Conservation (phyloP, 352 stramenopile species). For the Phytophthora parvispora region DNA sequence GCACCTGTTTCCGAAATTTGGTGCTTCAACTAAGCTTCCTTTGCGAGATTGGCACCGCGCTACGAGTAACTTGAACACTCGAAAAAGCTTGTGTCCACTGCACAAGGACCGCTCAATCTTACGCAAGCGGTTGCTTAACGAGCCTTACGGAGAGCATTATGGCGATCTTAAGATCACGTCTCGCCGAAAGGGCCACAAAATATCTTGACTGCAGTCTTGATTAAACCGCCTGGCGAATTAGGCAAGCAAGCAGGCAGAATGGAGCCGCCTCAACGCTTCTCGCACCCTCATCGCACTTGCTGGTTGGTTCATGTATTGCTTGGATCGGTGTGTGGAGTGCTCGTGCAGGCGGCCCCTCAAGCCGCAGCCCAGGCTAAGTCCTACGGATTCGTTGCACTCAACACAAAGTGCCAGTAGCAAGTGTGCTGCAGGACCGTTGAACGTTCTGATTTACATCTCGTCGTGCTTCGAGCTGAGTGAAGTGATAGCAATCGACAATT, state of each 20-base stretch:
- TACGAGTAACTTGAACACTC: no score
- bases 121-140: no score
- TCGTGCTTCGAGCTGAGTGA: neutral
- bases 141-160: no score
- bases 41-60: no score
- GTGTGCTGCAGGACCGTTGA: neutral
- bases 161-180: no score
- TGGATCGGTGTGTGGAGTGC: neutral
- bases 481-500: conserved; percentile 1
- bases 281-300: neutral
- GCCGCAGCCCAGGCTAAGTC: neutral
- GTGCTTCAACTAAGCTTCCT: no score
- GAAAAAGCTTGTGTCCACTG: neutral
- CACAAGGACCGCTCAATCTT: neutral
- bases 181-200: neutral
- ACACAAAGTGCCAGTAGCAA: conserved; percentile 1
- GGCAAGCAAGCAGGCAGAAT: neutral
- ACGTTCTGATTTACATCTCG: neutral
- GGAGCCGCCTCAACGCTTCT: neutral
- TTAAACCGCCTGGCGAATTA: neutral
- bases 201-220: neutral
- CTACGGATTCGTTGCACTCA: neutral
- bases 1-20: no score
- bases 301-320: neutral
- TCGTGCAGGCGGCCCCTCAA: neutral